Conservation (phyloP, 129 eudicot genomes). For the Chrysanthemum seticuspe region DNA sequence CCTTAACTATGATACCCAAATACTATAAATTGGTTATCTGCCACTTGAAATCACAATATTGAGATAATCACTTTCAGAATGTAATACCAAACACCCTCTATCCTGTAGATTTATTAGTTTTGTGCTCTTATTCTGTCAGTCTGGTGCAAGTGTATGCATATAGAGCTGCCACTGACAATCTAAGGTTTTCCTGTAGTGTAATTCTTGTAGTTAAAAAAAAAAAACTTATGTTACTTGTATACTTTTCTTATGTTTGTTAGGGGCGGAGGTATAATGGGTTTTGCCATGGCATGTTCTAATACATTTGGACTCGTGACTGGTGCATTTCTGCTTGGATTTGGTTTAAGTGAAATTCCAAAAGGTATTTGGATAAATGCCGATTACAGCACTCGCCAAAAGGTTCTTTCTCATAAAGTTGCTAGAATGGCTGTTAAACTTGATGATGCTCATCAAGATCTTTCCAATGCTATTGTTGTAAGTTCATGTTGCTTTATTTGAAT, state of each 20-base stretch:
- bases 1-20: too few species aligned
- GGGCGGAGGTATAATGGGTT: constrained; percentile 77
- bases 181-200: neutral
- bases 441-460: constrained; percentile 86
- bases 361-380: constrained; percentile 76
- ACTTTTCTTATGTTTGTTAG: constrained; percentile 35
- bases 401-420: constrained; percentile 86
- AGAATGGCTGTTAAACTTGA: constrained; percentile 87
- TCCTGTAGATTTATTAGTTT: too few species aligned
- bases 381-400: constrained; percentile 69
- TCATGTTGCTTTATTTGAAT: neutral
- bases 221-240: neutral
- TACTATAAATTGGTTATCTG: too few species aligned
- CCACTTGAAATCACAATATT: too few species aligned
- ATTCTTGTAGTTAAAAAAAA: neutral
- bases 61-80: too few species aligned
- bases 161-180: neutral
- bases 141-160: too few species aligned
- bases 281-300: constrained; percentile 99
- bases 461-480: constrained; percentile 96
- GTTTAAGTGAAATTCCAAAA: constrained; percentile 92
- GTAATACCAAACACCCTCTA: too few species aligned
- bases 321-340: constrained; percentile 95
- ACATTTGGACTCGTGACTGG: constrained; percentile 97
- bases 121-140: too few species aligned